Evolutionary conservation across 805 yeast genomes (phyloP).

Genomic region (Pichia nakasei): DNA sequence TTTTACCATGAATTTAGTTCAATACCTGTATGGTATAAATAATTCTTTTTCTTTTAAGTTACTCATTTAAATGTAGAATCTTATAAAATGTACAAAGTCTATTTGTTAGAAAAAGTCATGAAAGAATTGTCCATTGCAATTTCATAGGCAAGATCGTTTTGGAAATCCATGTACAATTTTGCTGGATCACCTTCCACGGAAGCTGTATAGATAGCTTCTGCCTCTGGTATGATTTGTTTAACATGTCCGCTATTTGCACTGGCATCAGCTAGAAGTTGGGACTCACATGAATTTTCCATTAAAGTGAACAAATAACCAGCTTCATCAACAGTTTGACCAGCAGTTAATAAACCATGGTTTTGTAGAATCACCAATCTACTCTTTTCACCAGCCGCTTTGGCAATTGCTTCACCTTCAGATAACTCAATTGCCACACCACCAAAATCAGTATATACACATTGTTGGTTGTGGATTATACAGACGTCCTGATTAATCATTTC

Average conservation of each 20-base stretch:
- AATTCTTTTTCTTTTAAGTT: no score
- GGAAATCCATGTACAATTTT: conserved; percentile 61
- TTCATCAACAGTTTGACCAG: conserved; percentile 62
- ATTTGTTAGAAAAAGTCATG: neutral
- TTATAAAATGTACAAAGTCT: no score
- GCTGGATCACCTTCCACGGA: conserved; percentile 56
- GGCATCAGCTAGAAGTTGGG: conserved; percentile 57
- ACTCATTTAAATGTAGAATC: no score
- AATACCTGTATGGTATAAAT: no score
- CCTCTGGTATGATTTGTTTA: conserved; percentile 40
- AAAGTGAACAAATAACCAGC: conserved; percentile 45
- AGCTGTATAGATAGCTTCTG: conserved; percentile 59
- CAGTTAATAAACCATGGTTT: conserved; percentile 67
- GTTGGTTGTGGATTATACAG: conserved; percentile 56
- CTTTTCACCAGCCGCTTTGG: conserved; percentile 49
- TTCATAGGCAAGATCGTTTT: conserved; percentile 54
- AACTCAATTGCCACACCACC: conserved; percentile 71
- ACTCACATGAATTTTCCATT: conserved; percentile 56
- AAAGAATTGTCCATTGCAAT: neutral
- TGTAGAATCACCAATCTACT: conserved; percentile 49
- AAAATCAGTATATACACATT: conserved; percentile 55
- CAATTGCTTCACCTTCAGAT: conserved; percentile 54
- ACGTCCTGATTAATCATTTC: conserved; percentile 78
- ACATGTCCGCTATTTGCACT: conserved; percentile 31
- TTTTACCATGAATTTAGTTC: no score